phyloP scores from a whole-genome alignment of 345 rosid species.

The Ricinus communis region DNA sequence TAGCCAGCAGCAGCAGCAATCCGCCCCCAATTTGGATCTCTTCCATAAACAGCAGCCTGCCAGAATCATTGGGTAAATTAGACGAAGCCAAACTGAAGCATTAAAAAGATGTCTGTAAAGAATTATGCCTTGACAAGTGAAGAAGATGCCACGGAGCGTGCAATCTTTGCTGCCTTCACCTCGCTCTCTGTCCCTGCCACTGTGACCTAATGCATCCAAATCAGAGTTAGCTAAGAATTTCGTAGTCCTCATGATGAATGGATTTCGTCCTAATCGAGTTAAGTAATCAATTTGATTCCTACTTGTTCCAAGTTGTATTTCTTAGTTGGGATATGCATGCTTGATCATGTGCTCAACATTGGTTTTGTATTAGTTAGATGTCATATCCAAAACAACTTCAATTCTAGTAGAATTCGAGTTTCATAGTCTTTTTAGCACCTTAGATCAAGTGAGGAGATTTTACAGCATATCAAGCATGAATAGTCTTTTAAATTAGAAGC shows the following conservation, averaged over 20 bases:
- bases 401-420: neutral
- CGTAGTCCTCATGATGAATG: too few species aligned
- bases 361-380: neutral
- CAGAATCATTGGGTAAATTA: conserved; percentile 26
- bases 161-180: conserved; percentile 80
- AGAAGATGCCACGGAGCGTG: conserved; percentile 90
- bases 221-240: conserved; percentile 5
- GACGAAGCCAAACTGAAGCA: conserved; percentile 24
- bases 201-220: conserved; percentile 41
- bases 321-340: too few species aligned
- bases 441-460: neutral
- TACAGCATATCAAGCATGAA: neutral
- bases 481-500: conserved; percentile 12
- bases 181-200: conserved; percentile 71
- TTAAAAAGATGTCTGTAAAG: conserved; percentile 14
- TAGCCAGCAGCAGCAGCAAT: conserved; percentile 96
- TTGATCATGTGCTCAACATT: neutral
- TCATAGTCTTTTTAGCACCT: neutral
- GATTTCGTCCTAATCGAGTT: too few species aligned
- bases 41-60: conserved; percentile 91
- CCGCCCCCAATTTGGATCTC: conserved; percentile 98
- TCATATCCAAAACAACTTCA: neutral
- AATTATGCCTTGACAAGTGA: conserved; percentile 83
- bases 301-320: neutral
- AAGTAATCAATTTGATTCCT: too few species aligned